Evolutionary conservation across 495 filamentous ascomycete species (phyloP).

Genomic region (Aspergillus nanangensis): DNA sequence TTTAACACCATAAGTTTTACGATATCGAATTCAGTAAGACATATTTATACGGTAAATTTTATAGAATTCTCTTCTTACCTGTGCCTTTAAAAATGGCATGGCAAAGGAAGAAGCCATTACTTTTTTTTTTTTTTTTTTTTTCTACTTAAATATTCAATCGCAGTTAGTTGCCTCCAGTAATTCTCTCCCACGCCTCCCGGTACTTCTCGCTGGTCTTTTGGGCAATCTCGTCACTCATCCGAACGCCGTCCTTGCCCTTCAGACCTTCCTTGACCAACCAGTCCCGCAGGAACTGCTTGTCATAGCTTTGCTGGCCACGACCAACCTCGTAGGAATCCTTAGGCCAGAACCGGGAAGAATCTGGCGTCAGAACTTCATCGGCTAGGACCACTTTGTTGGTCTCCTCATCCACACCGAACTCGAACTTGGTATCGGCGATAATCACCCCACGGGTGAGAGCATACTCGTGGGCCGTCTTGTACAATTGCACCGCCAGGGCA

Average conservation of each 20-base stretch:
- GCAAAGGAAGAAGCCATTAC: no score
- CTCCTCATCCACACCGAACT: slow-evolving; percentile 71
- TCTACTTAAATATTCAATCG: not conserved
- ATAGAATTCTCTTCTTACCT: no score
- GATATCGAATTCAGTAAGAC: not conserved
- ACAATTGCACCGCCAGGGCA: slow-evolving; percentile 64
- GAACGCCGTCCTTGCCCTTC: slow-evolving; percentile 65
- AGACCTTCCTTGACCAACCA: slow-evolving; percentile 73
- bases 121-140: not conserved
- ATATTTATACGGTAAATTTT: no score
- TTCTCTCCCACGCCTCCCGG: slow-evolving; percentile 61
- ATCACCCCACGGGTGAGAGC: slow-evolving; percentile 79
- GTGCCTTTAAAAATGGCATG: no score
- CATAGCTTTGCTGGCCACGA: slow-evolving; percentile 72
- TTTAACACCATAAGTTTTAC: not conserved
- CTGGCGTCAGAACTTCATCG: slow-evolving; percentile 88
- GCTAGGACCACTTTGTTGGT: slow-evolving; percentile 76
- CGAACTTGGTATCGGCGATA: slow-evolving; percentile 87
- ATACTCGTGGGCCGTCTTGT: slow-evolving; percentile 68
- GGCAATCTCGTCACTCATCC: slow-evolving; percentile 62
- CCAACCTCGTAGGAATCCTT: slow-evolving; percentile 68
- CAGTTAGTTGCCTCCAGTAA: slow-evolving; percentile 49
- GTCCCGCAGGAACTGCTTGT: slow-evolving; percentile 88
- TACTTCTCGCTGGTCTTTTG: slow-evolving; percentile 62
- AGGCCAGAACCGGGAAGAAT: slow-evolving; percentile 88